phyloP scores from a whole-genome alignment of 2,329 filamentous ascomycete species.

The Metarhizium anisopliae region DNA sequence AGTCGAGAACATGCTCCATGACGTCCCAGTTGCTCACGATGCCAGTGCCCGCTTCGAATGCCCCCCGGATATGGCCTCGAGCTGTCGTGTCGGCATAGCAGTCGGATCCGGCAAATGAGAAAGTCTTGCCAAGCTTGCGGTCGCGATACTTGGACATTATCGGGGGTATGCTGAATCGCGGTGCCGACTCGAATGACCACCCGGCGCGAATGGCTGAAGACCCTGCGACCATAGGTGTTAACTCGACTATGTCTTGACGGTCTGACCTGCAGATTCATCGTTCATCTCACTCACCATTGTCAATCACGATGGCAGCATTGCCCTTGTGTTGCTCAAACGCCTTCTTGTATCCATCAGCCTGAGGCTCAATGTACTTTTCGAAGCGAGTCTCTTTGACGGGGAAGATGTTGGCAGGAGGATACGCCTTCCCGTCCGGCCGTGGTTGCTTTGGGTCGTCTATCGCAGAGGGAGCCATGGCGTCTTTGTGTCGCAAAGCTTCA shows the following conservation, averaged over 20 bases:
- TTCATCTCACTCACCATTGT: constrained; percentile 63
- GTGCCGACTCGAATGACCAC: constrained; percentile 86
- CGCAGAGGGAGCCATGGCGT: constrained; percentile 44
- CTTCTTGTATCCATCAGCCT: constrained; percentile 60
- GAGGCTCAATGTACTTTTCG: constrained; percentile 43
- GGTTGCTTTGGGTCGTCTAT: constrained; percentile 33
- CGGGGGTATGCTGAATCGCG: constrained; percentile 72
- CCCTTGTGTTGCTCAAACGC: constrained; percentile 47
- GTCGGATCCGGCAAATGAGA: constrained; percentile 85
- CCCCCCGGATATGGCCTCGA: constrained; percentile 78
- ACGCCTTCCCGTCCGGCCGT: constrained; percentile 30
- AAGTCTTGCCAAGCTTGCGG: constrained; percentile 83
- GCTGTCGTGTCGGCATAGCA: constrained; percentile 93
- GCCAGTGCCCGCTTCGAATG: constrained; percentile 84
- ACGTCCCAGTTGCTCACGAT: constrained; percentile 97
- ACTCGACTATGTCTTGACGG: background rate
- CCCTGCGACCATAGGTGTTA: constrained; percentile 41
- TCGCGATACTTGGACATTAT: constrained; percentile 95
- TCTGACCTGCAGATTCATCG: background rate
- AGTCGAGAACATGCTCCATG: constrained; percentile 90
- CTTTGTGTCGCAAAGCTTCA: constrained; percentile 7
- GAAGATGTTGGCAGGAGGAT: constrained; percentile 47
- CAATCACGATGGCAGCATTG: constrained; percentile 81
- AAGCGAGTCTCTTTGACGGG: constrained; percentile 54
- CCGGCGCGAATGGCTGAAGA: constrained; percentile 84